Base-by-base conservation (phyloP, 164 flowering plant species). In the Magnolia officinalis region DNA sequence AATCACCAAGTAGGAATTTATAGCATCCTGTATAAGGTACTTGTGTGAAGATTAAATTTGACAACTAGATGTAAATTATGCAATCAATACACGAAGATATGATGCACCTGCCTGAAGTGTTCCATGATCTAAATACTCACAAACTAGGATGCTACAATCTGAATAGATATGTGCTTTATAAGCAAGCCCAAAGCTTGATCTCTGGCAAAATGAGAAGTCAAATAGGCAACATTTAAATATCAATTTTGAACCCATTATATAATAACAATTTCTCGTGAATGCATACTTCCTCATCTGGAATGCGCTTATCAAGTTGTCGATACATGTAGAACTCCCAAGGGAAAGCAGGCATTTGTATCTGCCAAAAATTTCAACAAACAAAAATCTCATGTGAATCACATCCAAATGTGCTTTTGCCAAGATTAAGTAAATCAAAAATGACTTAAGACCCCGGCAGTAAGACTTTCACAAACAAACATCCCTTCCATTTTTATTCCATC, bases 311-410 rank as follows among this genome's bases (percentile, higher is more conserved):
- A 80, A 96, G 94, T 75, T 88, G 92, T 18, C 96, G 92, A 76
- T 96, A 94, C 93, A 96, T 88, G 86, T 94, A 89, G 81, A 96
- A 96, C 79, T 96, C 99, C 99, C 98, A 96, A 72, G 96, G 93
- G 81, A 92, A 96, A 71, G 98, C 83, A 73, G 99, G 99, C 78
- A 81, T 90, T 86, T 96, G 99, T 79, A 96, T 87, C 99, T 96
- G 93, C 71, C 81, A 2, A 69, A 14, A 21, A 11, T 64, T 49
- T 73, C 31, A 74, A 67, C 70, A 23, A n/a, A 58, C 50, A 64
- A 74, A 18, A 68, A 29, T 31, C 50, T 45, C 55, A n/a, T 50
- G 64, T 64, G 6, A 75, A 19, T 37, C 74, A 61, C 59, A 61
- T 70, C 19, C n/a, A 16, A 63, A n/a, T 23, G 24, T 45, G 6